Percentiles rank a stretch among this genome's conserved stretches.
Evolutionary conservation across 805 yeast genomes (phyloP).

Genomic region (Myxozyma geophila): DNA sequence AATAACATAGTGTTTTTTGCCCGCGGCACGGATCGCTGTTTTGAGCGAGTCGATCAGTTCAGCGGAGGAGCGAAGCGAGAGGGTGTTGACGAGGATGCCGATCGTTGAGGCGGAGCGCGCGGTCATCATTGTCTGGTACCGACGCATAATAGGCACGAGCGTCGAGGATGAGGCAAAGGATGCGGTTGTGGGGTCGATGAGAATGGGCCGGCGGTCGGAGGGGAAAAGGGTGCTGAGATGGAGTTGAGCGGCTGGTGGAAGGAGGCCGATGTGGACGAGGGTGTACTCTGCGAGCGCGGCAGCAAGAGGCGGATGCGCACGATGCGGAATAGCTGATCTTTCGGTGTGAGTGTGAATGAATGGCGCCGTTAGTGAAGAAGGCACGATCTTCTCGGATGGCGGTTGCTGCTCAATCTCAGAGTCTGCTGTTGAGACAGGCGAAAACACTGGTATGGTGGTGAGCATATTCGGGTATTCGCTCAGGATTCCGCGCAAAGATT

Average conservation of each 20-base stretch:
- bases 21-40: constrained; percentile 67
- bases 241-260: constrained; percentile 78
- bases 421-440: neutral
- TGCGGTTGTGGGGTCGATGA: constrained; percentile 26
- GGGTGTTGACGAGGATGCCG: constrained; percentile 87
- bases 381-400: constrained; percentile 20
- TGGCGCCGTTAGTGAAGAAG: constrained; percentile 6
- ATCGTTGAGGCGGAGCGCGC: constrained; percentile 91
- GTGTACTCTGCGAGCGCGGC: constrained; percentile 52
- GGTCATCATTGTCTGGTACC: constrained; percentile 83
- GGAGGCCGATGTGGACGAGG: constrained; percentile 71
- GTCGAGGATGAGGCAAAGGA: neutral
- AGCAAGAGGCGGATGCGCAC: constrained; percentile 34
- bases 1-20: constrained; percentile 89
- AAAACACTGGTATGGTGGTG: constrained; percentile 29
- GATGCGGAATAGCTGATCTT: constrained; percentile 34
- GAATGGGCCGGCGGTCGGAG: constrained; percentile 31
- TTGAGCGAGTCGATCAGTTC: constrained; percentile 65
- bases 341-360: constrained; percentile 6
- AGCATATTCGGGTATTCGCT: constrained; percentile 22
- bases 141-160: constrained; percentile 64
- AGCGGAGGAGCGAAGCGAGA: constrained; percentile 77
- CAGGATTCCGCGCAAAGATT: constrained; percentile 12
- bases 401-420: neutral
- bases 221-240: constrained; percentile 72